phyloP scores from a whole-genome alignment of 768 basidiomycete genomes.

The Russula olivacea region DNA sequence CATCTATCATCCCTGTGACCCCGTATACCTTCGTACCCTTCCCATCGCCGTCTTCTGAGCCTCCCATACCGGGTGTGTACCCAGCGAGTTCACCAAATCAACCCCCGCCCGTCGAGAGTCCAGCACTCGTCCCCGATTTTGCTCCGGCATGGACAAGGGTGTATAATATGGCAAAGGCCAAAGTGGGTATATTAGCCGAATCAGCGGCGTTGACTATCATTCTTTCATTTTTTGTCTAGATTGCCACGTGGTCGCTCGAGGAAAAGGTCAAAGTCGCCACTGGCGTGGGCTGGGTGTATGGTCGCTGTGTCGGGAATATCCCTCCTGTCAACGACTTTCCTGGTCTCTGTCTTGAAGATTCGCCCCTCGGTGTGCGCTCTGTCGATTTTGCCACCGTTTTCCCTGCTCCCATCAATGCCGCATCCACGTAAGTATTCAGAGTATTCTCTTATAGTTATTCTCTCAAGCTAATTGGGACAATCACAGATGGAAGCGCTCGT shows the following conservation, averaged over 20 bases:
- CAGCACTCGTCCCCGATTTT: constrained; percentile 44
- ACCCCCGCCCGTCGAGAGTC: constrained; percentile 47
- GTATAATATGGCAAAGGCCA: constrained; percentile 49
- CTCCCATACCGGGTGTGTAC: constrained; percentile 48
- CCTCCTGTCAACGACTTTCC: constrained; percentile 50
- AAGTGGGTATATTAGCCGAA: constrained; percentile 14
- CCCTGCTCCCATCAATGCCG: constrained; percentile 79
- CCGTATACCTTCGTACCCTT: constrained; percentile 15
- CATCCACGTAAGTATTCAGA: constrained; percentile 55
- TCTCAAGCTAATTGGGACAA: background rate
- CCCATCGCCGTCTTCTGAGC: constrained; percentile 38
- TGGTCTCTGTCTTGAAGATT: constrained; percentile 70
- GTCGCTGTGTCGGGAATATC: constrained; percentile 67
- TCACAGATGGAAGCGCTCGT: constrained; percentile 62
- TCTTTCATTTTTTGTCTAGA: background rate
- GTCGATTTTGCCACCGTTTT: constrained; percentile 71
- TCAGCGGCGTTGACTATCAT: no score
- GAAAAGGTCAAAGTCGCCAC: constrained; percentile 26
- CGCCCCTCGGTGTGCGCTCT: constrained; percentile 72
- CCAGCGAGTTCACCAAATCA: constrained; percentile 47
- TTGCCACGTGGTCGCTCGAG: constrained; percentile 21
- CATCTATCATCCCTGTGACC: constrained; percentile 10
- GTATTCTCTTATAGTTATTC: background rate
- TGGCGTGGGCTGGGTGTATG: constrained; percentile 47
- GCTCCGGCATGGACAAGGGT: constrained; percentile 51